Percentiles rank a stretch among this genome's conserved stretches.
These are phyloP conservation scores for Vitis riparia DNA, from an alignment of 164 flowering plant genomes.

Conservation along the genomic window DNA sequence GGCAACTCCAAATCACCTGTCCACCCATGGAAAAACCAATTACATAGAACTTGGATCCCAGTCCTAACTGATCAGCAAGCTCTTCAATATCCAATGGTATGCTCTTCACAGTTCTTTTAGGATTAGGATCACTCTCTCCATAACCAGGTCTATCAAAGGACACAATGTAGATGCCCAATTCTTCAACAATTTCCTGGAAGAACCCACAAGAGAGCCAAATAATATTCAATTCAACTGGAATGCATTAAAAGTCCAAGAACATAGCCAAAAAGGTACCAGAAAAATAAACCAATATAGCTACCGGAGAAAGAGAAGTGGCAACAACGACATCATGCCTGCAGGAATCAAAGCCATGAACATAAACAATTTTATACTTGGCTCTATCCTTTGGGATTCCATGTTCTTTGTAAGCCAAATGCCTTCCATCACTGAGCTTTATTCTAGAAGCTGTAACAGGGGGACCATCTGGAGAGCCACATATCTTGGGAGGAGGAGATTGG, in stretches of 20 bases:
- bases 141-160: conserved; percentile 77
- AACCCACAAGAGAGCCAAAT: neutral
- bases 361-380: conserved; percentile 57
- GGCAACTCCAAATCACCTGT: conserved; percentile 52
- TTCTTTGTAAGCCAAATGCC: conserved; percentile 76
- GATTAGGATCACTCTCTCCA: conserved; percentile 79
- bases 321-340: conserved; percentile 41
- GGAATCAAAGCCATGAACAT: conserved; percentile 55
- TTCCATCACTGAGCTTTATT: conserved; percentile 73
- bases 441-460: conserved; percentile 67
- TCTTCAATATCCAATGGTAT: conserved; percentile 66
- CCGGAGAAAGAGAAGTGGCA: conserved; percentile 39
- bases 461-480: conserved; percentile 63
- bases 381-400: conserved; percentile 56
- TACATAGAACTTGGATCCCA: conserved; percentile 65
- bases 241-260: neutral
- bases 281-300: conserved; percentile 18
- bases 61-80: conserved; percentile 61
- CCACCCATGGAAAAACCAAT: conserved; percentile 76
- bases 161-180: conserved; percentile 49
- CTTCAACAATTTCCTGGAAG: conserved; percentile 51
- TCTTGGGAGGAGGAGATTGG: conserved; percentile 59
- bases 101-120: conserved; percentile 49
- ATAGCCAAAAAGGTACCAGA: neutral
- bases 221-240: neutral